Base-by-base conservation (phyloP, 768 basidiomycete genomes). In the Chalciporus piperatus region DNA sequence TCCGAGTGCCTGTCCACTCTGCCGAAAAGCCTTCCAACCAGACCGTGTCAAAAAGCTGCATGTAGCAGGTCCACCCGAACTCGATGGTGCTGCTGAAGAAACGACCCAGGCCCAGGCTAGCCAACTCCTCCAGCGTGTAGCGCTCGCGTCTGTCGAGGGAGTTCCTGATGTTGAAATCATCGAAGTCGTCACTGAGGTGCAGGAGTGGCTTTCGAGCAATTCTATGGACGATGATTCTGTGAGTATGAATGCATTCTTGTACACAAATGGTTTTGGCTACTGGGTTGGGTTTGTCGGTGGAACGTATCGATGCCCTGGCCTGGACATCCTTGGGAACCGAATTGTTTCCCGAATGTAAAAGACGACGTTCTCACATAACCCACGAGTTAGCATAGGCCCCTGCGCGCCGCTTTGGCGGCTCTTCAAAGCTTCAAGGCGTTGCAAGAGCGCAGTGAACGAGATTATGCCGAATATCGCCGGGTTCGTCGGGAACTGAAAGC, bases 11-110 rank as follows among this genome's bases (percentile, higher is more conserved):
- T 88, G 86, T 52, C 86, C 86, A 3, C 75, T 87, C 23, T 88
- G 86, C 65, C 79, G 86, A 58, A 84, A 82, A 62, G 44, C 72
- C 0, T 88, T 82, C 70, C 63, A 70, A 38, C 72, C 74, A n/a
- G 77, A 79, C 39, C 76, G 79, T 50, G 69, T 82, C 61, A 85
- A 84, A 71, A 84, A 78, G 61, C 70, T 88, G n/a, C 83, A 86
- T 65, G 78, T 88, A 59, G 84, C 67, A 43, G 58, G 82, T 57
- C 73, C 72, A 45, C 68, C 71, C 45, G 73, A 70, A 13, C 52
- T 62, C 12, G 58, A 66, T 41, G 64, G 73, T 33, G 70, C 72
- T 35, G 61, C 61, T 42, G 68, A 65, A 50, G 75, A 73, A 25
- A 61, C 70, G 32, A 78, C 76, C 71, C 74, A 77, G 43, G 65